Evolutionary conservation across 2,329 filamentous ascomycete species (phyloP).

Genomic region (Podosphaera leucotricha): DNA sequence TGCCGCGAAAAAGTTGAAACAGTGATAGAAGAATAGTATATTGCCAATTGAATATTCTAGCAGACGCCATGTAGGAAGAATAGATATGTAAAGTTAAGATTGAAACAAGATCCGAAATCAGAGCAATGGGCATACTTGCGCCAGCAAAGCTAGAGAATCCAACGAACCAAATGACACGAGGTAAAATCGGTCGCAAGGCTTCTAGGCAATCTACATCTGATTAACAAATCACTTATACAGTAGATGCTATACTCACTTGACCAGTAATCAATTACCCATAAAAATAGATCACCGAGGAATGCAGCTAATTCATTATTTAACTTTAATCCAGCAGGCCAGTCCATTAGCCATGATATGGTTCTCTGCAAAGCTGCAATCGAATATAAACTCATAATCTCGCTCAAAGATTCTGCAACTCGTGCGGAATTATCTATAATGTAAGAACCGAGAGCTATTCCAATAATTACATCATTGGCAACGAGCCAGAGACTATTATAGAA

Average conservation of each 20-base stretch:
- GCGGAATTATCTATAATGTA: conserved; percentile 91
- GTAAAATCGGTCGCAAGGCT: conserved; percentile 56
- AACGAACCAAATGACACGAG: conserved; percentile 71
- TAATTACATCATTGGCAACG: conserved; percentile 95
- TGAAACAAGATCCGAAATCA: conserved; percentile 84
- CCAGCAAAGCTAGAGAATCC: conserved; percentile 89
- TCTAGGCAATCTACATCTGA: conserved; percentile 40
- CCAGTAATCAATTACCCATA: conserved; percentile 99
- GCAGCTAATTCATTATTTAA: conserved; percentile 78
- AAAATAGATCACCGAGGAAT: conserved; percentile 86
- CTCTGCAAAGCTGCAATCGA: conserved; percentile 70
- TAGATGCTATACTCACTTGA: conserved; percentile 32
- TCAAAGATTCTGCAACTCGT: conserved; percentile 62
- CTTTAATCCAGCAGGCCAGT: conserved; percentile 83
- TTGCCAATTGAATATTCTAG: conserved; percentile 96
- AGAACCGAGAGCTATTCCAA: conserved; percentile 84
- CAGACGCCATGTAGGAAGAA: conserved; percentile 91
- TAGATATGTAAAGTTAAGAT: conserved; percentile 89
- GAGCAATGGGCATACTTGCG: conserved; percentile 86
- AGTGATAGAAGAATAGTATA: conserved; percentile 87
- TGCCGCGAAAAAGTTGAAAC: conserved; percentile 96
- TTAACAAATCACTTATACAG: conserved; percentile 1
- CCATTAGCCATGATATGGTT: conserved; percentile 90
- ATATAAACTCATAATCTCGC: conserved; percentile 51
- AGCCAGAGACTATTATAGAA: conserved; percentile 99